Conservation (phyloP, 495 filamentous ascomycete species). For the Talaromyces thailandensis region DNA sequence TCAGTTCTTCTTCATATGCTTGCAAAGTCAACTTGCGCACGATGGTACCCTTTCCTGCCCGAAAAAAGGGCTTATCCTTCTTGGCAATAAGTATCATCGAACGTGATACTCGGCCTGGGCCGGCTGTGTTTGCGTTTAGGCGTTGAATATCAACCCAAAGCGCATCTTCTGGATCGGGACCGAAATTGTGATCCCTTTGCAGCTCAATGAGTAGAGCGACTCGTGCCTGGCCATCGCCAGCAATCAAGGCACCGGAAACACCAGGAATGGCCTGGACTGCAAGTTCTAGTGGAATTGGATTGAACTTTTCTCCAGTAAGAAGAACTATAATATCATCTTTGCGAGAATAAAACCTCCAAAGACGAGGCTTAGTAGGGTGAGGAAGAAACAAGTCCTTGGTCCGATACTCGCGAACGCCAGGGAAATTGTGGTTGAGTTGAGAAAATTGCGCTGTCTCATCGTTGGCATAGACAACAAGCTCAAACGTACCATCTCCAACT, state of each 20-base stretch:
- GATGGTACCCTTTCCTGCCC: slow-evolving; percentile 16
- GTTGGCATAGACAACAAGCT: slow-evolving; percentile 19
- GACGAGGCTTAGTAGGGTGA: slow-evolving; percentile 22
- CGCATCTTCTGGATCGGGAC: slow-evolving; percentile 36
- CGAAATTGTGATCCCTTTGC: slow-evolving; percentile 30
- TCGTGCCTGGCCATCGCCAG: slow-evolving; percentile 42
- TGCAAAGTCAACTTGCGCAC: slow-evolving; percentile 6
- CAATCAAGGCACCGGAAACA: slow-evolving; percentile 38
- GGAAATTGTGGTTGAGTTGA: slow-evolving; percentile 21
- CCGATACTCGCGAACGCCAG: slow-evolving; percentile 16
- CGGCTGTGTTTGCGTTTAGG: slow-evolving; percentile 11
- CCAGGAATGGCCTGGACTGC: slow-evolving; percentile 32
- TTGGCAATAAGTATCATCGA: slow-evolving; percentile 1
- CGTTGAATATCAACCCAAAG: slow-evolving; percentile 41
- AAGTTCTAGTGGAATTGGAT: slow-evolving; percentile 45
- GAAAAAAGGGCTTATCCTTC: slow-evolving; percentile 7
- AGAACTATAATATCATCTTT: slow-evolving; percentile 55
- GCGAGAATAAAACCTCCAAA: slow-evolving; percentile 45
- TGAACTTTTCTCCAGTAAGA: slow-evolving; percentile 55
- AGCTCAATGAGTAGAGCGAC: slow-evolving; percentile 45
- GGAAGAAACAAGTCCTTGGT: slow-evolving; percentile 11
- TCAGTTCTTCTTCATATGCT: background rate
- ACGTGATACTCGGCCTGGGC: background rate
- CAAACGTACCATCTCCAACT: slow-evolving; percentile 35
- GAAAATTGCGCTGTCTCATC: slow-evolving; percentile 13